These are phyloP conservation scores for Tympanopsis confertula DNA, from an alignment of 2,329 filamentous ascomycete genomes.

Conservation along the genomic window DNA sequence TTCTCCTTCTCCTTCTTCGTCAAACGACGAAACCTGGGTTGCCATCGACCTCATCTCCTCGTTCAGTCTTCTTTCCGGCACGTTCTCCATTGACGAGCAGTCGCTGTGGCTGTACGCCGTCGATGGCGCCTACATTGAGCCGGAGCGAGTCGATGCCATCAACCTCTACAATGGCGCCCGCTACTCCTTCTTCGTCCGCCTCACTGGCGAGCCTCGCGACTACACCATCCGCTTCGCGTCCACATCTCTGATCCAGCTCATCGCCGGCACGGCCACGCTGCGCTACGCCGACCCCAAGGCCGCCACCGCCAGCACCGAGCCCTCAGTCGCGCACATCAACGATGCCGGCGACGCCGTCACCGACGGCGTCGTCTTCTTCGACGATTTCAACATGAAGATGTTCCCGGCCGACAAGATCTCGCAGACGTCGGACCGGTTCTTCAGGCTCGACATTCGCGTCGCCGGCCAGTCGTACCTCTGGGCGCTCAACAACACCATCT, in stretches of 20 bases:
- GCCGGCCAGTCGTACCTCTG: conserved; percentile 35
- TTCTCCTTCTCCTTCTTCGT: not conserved
- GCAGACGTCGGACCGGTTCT: conserved; percentile 9
- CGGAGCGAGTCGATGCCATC: conserved; percentile 34
- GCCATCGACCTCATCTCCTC: conserved; percentile 43
- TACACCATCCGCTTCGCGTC: conserved; percentile 44
- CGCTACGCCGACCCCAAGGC: conserved; percentile 19
- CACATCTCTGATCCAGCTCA: conserved; percentile 35
- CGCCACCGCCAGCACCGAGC: not conserved
- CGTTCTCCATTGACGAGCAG: conserved; percentile 38
- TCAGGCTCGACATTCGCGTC: conserved; percentile 20
- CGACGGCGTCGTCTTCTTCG: not conserved
- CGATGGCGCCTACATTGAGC: conserved; percentile 41
- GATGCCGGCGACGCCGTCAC: conserved; percentile 27
- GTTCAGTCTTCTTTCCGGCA: conserved; percentile 29
- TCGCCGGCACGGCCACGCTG: conserved; percentile 38
- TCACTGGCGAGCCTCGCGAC: conserved; percentile 29
- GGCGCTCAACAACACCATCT: conserved; percentile 35
- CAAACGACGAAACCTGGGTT: conserved; percentile 27
- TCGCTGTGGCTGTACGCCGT: conserved; percentile 40
- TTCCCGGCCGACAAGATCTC: conserved; percentile 4
- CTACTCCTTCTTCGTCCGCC: conserved; percentile 35
- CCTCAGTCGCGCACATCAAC: conserved; percentile 31
- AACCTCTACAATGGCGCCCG: conserved; percentile 37
- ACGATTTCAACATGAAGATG: not conserved